A percentile compares a stretch with the other conserved stretches of the same genome.
Evolutionary conservation across 2,329 filamentous ascomycete species (phyloP).

Genomic region (Alternaria gansuensis): DNA sequence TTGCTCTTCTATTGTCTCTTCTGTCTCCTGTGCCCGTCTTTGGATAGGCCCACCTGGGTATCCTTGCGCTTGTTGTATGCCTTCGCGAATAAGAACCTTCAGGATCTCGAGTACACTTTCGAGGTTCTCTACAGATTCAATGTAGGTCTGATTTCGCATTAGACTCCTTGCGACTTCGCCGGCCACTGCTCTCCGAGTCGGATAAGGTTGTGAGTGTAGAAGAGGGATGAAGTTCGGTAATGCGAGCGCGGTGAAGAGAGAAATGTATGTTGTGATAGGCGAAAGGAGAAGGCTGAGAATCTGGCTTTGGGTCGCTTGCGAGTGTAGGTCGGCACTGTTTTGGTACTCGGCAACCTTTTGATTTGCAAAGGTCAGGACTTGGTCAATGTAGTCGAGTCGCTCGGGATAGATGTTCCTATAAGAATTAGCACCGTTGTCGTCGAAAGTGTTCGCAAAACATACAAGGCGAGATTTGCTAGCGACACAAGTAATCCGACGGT

Average conservation of each 20-base stretch:
- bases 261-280: constrained; percentile 87
- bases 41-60: constrained; percentile 82
- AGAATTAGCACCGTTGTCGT: constrained; percentile 35
- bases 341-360: constrained; percentile 87
- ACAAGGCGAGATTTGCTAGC: constrained; percentile 86
- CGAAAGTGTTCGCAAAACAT: constrained; percentile 37
- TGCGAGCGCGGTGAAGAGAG: constrained; percentile 94
- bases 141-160: constrained; percentile 81
- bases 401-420: constrained; percentile 87
- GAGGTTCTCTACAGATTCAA: constrained; percentile 79
- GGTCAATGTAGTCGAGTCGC: constrained; percentile 91
- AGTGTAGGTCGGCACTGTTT: constrained; percentile 95
- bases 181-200: constrained; percentile 87
- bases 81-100: constrained; percentile 92
- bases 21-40: constrained; percentile 82
- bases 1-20: constrained; percentile 98
- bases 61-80: constrained; percentile 78
- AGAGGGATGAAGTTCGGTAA: constrained; percentile 92
- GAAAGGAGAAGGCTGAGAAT: constrained; percentile 89
- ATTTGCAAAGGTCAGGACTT: constrained; percentile 87
- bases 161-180: constrained; percentile 85
- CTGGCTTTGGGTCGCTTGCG: constrained; percentile 84
- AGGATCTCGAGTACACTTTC: constrained; percentile 89
- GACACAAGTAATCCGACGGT: constrained; percentile 95
- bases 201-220: constrained; percentile 89